A percentile compares a stretch with the other conserved stretches of the same genome.
phyloP scores from a whole-genome alignment of 2,329 filamentous ascomycete genomes.

The Claviceps sorghi region DNA sequence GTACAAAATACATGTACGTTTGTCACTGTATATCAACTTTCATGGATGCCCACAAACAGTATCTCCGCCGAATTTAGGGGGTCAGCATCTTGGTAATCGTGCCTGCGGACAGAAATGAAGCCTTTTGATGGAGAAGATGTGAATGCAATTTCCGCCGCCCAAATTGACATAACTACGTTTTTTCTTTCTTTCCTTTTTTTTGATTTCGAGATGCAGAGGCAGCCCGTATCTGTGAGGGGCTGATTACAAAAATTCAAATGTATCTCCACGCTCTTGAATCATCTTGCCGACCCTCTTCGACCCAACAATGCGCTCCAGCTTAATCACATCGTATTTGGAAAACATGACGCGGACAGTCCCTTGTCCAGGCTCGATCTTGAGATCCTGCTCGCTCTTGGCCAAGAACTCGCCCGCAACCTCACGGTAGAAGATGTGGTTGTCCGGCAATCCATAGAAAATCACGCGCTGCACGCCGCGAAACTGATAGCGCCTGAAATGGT shows the following conservation, averaged over 20 bases:
- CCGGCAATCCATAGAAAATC: conserved; percentile 81
- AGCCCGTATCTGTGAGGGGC: background rate
- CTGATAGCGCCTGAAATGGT: conserved; percentile 85
- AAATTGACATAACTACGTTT: background rate
- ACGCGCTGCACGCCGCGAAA: conserved; percentile 69
- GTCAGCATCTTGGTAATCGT: background rate
- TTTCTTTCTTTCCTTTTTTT: background rate
- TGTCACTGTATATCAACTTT: conserved; percentile 3
- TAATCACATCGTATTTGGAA: conserved; percentile 78
- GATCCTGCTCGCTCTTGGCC: conserved; percentile 40
- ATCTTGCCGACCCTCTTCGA: conserved; percentile 68
- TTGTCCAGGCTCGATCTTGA: conserved; percentile 40
- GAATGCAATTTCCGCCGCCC: background rate
- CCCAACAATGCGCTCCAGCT: conserved; percentile 77
- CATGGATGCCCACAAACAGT: background rate
- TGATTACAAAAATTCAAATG: conserved; percentile 75
- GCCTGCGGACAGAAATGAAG: background rate
- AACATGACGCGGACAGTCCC: conserved; percentile 54
- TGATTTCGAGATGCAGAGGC: background rate
- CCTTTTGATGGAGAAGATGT: background rate
- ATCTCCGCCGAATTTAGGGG: background rate
- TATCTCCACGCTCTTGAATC: conserved; percentile 72
- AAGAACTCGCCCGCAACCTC: conserved; percentile 61
- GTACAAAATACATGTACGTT: background rate
- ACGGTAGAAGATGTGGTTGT: conserved; percentile 70